These are phyloP conservation scores for Castanea crenata DNA, from an alignment of 306 rosid species.

Conservation along the genomic window DNA sequence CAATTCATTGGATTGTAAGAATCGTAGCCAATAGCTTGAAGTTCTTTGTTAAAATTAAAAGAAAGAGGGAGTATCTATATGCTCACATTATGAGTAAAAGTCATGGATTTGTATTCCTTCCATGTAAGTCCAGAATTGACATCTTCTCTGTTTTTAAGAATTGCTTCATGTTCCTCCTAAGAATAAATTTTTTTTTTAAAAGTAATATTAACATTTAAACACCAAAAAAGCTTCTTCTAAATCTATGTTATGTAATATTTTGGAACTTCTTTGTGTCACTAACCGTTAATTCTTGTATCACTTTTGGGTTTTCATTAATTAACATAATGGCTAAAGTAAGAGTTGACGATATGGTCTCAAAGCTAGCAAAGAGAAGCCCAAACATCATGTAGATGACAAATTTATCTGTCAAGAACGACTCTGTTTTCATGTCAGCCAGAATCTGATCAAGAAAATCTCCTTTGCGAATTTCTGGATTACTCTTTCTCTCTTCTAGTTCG, in stretches of 20 bases:
- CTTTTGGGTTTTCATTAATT: neutral
- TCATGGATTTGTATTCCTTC: neutral
- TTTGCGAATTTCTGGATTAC: neutral
- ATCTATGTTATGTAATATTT: neutral
- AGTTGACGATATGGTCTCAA: neutral
- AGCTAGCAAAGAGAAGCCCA: constrained; percentile 9
- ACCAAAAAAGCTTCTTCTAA: neutral
- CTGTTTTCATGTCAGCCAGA: constrained; percentile 2
- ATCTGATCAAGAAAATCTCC: constrained; percentile 38
- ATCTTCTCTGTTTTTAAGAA: no score
- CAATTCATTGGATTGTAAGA: neutral
- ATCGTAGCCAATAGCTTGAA: neutral
- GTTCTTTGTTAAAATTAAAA: neutral
- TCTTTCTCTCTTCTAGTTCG: constrained; percentile 31
- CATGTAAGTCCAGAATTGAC: no score
- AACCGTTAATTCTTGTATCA: neutral
- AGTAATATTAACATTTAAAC: neutral
- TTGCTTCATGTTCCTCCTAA: no score
- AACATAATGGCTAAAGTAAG: neutral
- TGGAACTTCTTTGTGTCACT: neutral
- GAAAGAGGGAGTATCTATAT: neutral
- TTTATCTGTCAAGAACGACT: constrained; percentile 24
- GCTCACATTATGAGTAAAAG: neutral
- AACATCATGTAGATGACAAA: constrained; percentile 23
- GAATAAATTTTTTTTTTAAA: no score